These are phyloP conservation scores for Colletotrichum salicis DNA, from an alignment of 2,329 filamentous ascomycete genomes.

Conservation along the genomic window DNA sequence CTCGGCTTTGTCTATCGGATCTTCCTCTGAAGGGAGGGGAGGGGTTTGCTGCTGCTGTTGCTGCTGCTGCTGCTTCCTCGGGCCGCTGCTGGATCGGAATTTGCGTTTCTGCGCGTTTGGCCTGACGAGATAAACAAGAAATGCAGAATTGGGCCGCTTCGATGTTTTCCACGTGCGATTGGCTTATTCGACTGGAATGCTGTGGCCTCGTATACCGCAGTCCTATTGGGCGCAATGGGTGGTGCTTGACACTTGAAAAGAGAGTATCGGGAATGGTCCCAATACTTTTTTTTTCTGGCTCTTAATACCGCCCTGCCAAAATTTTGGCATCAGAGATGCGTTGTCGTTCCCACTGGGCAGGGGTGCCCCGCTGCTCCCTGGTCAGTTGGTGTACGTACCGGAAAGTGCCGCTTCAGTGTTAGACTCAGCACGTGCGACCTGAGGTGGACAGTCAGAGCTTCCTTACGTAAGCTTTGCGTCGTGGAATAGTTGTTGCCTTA, in stretches of 20 bases:
- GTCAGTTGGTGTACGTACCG: slow-evolving; percentile 7
- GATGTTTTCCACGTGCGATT: slow-evolving; percentile 29
- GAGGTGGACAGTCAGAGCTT: neutral
- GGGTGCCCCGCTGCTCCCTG: slow-evolving; percentile 28
- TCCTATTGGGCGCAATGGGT: slow-evolving; percentile 33
- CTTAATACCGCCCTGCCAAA: slow-evolving; percentile 26
- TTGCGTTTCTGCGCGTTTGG: slow-evolving; percentile 29
- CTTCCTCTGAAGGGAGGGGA: slow-evolving; percentile 10
- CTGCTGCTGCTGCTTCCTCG: slow-evolving; percentile 14
- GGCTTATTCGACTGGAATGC: slow-evolving; percentile 33
- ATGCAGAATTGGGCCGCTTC: slow-evolving; percentile 26
- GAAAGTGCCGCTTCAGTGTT: neutral
- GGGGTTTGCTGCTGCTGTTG: slow-evolving; percentile 8
- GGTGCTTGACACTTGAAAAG: slow-evolving; percentile 33
- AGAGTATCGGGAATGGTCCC: slow-evolving; percentile 20
- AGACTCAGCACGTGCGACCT: neutral
- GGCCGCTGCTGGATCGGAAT: slow-evolving; percentile 20
- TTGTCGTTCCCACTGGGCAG: slow-evolving; percentile 35
- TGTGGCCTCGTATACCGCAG: slow-evolving; percentile 26
- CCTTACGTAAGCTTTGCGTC: slow-evolving; percentile 25
- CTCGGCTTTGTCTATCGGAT: neutral
- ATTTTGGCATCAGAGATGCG: slow-evolving; percentile 32
- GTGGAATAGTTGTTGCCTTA: slow-evolving; percentile 43
- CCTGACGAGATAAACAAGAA: slow-evolving; percentile 12
- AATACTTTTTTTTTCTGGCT: slow-evolving; percentile 24